These are phyloP conservation scores for Fraxinus platypoda DNA, from an alignment of 305 asterid species.

Conservation along the genomic window DNA sequence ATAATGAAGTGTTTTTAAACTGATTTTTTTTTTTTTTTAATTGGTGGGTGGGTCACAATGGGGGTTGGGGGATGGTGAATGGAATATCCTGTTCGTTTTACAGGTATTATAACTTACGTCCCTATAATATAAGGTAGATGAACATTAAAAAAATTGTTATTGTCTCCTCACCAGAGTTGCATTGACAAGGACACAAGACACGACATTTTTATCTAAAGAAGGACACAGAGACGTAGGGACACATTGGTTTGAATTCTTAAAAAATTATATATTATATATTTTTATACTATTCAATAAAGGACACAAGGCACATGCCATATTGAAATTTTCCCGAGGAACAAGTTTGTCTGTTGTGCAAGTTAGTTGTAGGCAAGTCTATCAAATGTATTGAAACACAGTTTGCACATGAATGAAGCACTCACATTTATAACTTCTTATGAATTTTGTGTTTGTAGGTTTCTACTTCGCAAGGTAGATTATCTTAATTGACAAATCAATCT, in stretches of 20 bases:
- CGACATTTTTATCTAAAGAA: neutral
- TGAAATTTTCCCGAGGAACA: neutral
- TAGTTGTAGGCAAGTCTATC: neutral
- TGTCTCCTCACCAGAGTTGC: slow-evolving; percentile 2
- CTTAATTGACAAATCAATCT: slow-evolving; percentile 15
- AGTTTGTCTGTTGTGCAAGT: neutral
- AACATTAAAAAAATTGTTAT: neutral
- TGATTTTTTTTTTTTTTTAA: neutral
- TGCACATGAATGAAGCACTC: neutral
- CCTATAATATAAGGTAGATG: neutral
- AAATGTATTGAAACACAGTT: neutral
- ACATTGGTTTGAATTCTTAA: neutral
- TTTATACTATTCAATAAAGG: neutral
- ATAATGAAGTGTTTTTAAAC: slow-evolving; percentile 1
- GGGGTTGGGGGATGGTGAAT: neutral
- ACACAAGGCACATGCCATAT: neutral
- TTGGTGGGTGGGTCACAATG: neutral
- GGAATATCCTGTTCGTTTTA: neutral
- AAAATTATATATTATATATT: no score
- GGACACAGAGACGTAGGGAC: neutral
- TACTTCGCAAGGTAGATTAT: neutral
- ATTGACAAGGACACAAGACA: neutral
- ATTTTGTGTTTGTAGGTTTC: slow-evolving; percentile 8
- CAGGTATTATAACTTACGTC: neutral
- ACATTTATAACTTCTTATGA: neutral